These are phyloP conservation scores for Penicillium oxalicum DNA, from an alignment of 2,329 filamentous ascomycete genomes.

Conservation along the genomic window DNA sequence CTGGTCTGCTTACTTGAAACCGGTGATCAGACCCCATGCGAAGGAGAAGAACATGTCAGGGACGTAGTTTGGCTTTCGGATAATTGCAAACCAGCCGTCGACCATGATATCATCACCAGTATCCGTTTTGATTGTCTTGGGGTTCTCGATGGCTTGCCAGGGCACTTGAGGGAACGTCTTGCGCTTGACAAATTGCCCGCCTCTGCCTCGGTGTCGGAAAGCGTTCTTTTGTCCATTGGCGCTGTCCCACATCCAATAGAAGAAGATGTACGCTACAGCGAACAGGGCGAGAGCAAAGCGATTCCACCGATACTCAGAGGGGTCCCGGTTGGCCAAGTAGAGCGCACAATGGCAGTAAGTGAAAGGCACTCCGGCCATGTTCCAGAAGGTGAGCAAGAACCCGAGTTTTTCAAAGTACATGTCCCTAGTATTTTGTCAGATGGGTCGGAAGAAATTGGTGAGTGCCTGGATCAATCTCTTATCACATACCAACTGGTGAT, in stretches of 20 bases:
- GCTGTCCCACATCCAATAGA: conserved; percentile 90
- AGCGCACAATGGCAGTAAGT: conserved; percentile 90
- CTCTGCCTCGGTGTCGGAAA: conserved; percentile 73
- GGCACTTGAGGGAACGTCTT: conserved; percentile 81
- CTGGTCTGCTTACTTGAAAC: conserved; percentile 48
- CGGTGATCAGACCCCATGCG: conserved; percentile 71
- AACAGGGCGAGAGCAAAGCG: conserved; percentile 57
- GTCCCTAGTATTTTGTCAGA: conserved; percentile 45
- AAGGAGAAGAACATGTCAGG: conserved; percentile 73
- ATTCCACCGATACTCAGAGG: conserved; percentile 70
- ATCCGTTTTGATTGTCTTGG: conserved; percentile 65
- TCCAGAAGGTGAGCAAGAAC: conserved; percentile 98
- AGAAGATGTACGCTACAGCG: conserved; percentile 65
- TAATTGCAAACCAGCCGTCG: conserved; percentile 78
- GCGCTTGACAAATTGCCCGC: conserved; percentile 55
- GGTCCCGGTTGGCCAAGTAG: conserved; percentile 75
- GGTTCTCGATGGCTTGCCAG: conserved; percentile 75
- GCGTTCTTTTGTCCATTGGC: conserved; percentile 89
- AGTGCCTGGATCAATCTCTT: too few relatives aligned
- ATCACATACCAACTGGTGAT: conserved; percentile 60
- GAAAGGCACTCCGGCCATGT: conserved; percentile 81
- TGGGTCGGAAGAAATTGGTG: too few relatives aligned
- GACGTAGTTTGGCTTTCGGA: conserved; percentile 73
- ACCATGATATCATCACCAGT: conserved; percentile 69
- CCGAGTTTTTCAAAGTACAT: conserved; percentile 97